Evolutionary conservation across 176 grass and related monocot genomes (phyloP).

Genomic region (Phyllostachys edulis): DNA sequence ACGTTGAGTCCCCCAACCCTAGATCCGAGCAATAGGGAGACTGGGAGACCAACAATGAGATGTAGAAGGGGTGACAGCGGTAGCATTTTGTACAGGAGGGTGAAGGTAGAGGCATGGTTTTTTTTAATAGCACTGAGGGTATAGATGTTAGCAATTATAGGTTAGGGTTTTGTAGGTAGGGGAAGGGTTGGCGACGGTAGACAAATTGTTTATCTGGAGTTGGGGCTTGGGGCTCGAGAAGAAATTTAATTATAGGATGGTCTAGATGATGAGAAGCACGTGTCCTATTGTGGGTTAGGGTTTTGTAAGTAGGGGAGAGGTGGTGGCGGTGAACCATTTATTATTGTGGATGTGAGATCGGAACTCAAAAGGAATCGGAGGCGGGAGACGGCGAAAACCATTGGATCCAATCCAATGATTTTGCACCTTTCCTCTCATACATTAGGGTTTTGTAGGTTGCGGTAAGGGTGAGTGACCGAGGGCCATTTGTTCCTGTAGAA

Average conservation of each 20-base stretch:
- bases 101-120: neutral
- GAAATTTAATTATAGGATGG: neutral
- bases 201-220: neutral
- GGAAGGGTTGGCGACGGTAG: neutral
- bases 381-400: neutral
- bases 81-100: neutral
- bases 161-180: neutral
- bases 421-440: neutral
- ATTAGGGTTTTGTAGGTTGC: neutral
- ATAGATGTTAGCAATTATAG: neutral
- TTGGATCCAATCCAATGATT: neutral
- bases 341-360: neutral
- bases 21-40: neutral
- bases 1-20: neutral
- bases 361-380: neutral
- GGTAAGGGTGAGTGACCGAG: neutral
- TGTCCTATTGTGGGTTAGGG: neutral
- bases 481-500: neutral
- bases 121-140: neutral
- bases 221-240: neutral
- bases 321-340: accelerated
- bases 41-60: neutral
- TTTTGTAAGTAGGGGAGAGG: neutral
- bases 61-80: neutral
- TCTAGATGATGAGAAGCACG: neutral